Conservation (phyloP, 306 rosid genomes). For the Vicia faba region DNA sequence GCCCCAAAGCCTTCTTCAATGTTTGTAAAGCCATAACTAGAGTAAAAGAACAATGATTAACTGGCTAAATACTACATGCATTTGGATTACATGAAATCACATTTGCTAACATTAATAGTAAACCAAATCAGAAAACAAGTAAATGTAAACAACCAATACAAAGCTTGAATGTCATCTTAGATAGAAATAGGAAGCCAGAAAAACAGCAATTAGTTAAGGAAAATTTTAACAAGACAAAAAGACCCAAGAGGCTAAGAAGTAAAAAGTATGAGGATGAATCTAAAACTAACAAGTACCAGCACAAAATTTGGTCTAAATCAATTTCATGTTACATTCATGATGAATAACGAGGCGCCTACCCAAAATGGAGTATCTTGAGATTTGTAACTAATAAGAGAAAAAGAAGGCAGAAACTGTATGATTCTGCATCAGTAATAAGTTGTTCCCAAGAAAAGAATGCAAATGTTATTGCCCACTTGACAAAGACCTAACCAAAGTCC, state of each 20-base stretch:
- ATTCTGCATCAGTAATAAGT: conserved; percentile 14
- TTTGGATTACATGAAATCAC: conserved; percentile 21
- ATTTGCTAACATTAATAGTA: background rate
- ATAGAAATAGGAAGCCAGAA: conserved; percentile 18
- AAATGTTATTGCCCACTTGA: conserved; percentile 19
- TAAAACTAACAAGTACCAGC: conserved; percentile 30
- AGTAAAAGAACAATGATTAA: conserved; percentile 44
- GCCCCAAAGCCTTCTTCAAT: conserved; percentile 78
- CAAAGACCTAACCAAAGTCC: conserved; percentile 18
- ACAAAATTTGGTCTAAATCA: conserved; percentile 25
- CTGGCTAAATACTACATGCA: conserved; percentile 25
- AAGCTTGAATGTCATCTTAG: conserved; percentile 2
- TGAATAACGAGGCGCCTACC: background rate
- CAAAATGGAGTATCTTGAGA: conserved; percentile 22
- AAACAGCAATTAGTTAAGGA: conserved; percentile 21
- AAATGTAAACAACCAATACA: conserved; percentile 18
- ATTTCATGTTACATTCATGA: conserved; percentile 20
- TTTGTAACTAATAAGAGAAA: conserved; percentile 10
- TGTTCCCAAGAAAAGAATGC: conserved; percentile 19
- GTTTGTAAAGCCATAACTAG: conserved; percentile 79
- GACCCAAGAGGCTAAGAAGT: conserved; percentile 36
- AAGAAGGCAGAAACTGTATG: conserved; percentile 22
- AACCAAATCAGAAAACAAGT: conserved; percentile 21
- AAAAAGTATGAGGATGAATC: conserved; percentile 37
- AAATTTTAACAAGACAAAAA: conserved; percentile 6